Base-by-base conservation (phyloP, 2,329 filamentous ascomycete species). In the Clonostachys solani region DNA sequence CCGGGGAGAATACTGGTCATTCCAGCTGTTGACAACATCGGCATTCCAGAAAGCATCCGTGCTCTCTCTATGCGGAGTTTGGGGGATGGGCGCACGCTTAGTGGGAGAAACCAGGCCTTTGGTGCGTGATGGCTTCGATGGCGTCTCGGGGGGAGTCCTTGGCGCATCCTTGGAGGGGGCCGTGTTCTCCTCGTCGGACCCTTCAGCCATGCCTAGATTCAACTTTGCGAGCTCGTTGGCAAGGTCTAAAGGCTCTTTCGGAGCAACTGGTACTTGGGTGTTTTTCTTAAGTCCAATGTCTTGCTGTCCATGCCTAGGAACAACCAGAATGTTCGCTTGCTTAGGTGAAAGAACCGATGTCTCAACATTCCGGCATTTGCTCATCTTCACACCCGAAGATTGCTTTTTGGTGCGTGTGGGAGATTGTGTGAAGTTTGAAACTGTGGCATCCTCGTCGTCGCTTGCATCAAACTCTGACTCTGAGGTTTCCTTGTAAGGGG, bases 41-140 rank as follows among this genome's bases (percentile, higher is more conserved):
- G 78, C 75, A 45, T 69, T 71, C 83, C 82, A 86, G 56, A 84
- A 85, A 7, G 67, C 67, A 50, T 84, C 81, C 37, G 73, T 73
- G 45, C 66, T 77, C 18, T 74, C 73, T 23, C 70, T 65, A 48
- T 83, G 73, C 4, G 78, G 77, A 2, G 78, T 78, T 35, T 67
- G 66, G 3, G 80, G 80, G 38, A 84, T 79, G 1, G 47, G 47
- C 6, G 54, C 51, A 9, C 41, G 36, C 50, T 68, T 70, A 37
- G 50, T 59, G 3, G 65, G 61, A 5, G 65, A 67, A 6, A 50
- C 38, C 7, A 66, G 50, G 2, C 52, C 52, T 15, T 50, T 57
- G 12, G 52, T 44, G 12, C 52, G 52, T 4, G 47, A 40, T 9
- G 48, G 40, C 47, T 51, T 55, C 19, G 9, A 44, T 5, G 47